Evolutionary conservation across 345 rosid species (phyloP), one percentile per base, ranked within the genome.

Genomic region (Lenwebbia sp.): DNA sequence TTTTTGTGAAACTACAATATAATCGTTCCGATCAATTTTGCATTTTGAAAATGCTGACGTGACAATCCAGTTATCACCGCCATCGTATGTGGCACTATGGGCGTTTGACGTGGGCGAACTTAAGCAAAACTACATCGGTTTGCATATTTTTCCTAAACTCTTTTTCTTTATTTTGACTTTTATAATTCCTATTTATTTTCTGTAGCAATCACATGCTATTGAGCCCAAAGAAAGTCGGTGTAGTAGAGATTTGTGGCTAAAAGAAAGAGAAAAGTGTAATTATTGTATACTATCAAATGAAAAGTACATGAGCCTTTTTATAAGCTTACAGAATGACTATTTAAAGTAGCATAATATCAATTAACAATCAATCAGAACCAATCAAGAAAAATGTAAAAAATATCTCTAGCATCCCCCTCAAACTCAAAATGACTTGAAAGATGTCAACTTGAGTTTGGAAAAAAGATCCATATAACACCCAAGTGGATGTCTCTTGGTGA

Each of bases 161-260:
- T 62, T 60, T 30, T 30, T 62, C 22, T 30, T 62, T 30, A 0
- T 62, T 30, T 62, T 62, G 41, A 28, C 40, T 62, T 62, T 28
- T 62, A 15, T 30, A 30, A 15, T 62, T 62, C 22, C 22, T 62
- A 30, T 19, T 62, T 62, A 1, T 6, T 21, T 90, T 91, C 76
- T 85, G 88, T 9, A 85, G 86, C 89, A 89, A 87, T 75, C 88
- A 88, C 74, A 88, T 93, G 90, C 85, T 92, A 13, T 76, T 93
- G 78, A 91, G 90, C 82, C 95, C 94, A 4, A 91, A 94, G 74
- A 87, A 94, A 44, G 88, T 92, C 33, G 86, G 76, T 12, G 86
- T 92, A 57, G 62, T 28, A 25, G 30, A 57, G 62, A 57, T 57
- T 57, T 30, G 70, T 60, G 17, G 28, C 70, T 60, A n/a, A n/a